Base-by-base conservation (phyloP, 352 stramenopile species). In the Phytophthora fragariaefolia region DNA sequence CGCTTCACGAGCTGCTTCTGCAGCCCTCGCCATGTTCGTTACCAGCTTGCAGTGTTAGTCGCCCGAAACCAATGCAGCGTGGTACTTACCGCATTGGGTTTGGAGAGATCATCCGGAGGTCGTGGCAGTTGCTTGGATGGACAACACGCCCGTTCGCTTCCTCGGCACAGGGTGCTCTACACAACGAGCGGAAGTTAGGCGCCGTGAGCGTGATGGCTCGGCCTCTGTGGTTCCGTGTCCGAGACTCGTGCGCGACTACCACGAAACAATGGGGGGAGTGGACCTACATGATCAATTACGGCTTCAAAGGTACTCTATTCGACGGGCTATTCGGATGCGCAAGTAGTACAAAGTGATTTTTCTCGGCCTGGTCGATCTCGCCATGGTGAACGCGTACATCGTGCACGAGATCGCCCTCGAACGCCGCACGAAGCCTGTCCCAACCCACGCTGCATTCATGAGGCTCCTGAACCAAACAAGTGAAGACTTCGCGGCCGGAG, bases 261-360 rank as follows among this genome's bases (percentile, higher is more conserved):
- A 34, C 9, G 28, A 34, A 34, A 9, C 28, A 34, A 34, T 34
- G 5, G 28, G 28, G 9, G 28, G 28, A 34, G 28, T 34, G 28
- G 28, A 34, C 28, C 5, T 34, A 34, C 28, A 34, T 10, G 30
- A 58, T 22, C 22, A 17, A 17, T 58, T 58, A 48, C 20, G 17
- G 3, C 46, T 32, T 38, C 1, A 34, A 34, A 34, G 28, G 28
- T 34, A 34, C 28, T 34, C 28, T 34, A 34, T 34, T 34, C 28
- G 9, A 34, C 28, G 28, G 28, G 28, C 28, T 34, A 34, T 34
- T 34, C 28, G 52, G 0, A 56, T 77, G 34, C 1, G 30, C 0
- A 69, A 71, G 43, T 73, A 73, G 47, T 67, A 70, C 69, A 76
- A 73, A 15, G 62, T 28, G 2, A 32, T 12, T 72, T n/a, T 76